phyloP scores from a whole-genome alignment of 1,284 basidiomycete genomes.

The Hemileia vastatrix region DNA sequence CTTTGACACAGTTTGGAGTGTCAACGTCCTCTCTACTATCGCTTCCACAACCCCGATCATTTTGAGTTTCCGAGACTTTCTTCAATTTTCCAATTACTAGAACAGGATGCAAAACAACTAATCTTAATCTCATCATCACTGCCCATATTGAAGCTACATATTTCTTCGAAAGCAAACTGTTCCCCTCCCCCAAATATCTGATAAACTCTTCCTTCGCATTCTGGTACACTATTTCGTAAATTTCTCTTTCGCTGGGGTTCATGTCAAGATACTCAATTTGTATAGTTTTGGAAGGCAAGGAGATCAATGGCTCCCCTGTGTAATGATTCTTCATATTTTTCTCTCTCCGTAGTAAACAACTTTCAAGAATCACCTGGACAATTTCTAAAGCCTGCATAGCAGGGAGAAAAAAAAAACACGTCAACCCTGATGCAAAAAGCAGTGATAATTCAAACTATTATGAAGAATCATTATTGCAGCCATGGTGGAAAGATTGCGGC shows the following conservation, averaged over 20 bases:
- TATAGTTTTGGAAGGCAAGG: constrained; percentile 65
- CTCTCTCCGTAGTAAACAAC: constrained; percentile 77
- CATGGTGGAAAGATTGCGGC: too few species aligned
- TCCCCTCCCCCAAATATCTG: constrained; percentile 11
- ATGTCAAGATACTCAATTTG: constrained; percentile 4
- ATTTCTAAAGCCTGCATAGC: constrained; percentile 76
- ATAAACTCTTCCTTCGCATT: constrained; percentile 20
- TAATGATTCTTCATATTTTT: constrained; percentile 84
- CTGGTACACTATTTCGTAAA: constrained; percentile 17
- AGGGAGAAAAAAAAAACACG: too few species aligned
- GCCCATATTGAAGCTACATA: constrained; percentile 13
- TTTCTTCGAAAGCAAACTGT: constrained; percentile 7
- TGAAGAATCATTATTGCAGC: constrained; percentile 60
- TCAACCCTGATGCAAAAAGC: too few species aligned
- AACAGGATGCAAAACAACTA: constrained; percentile 13
- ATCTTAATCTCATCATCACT: constrained; percentile 10
- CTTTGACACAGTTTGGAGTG: too few species aligned
- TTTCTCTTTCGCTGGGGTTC: constrained; percentile 5
- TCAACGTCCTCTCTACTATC: not conserved
- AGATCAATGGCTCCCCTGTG: constrained; percentile 79
- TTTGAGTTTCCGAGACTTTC: not conserved
- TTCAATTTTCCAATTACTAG: constrained; percentile 14
- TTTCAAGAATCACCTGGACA: constrained; percentile 75
- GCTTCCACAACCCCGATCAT: not conserved
- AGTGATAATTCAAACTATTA: too few species aligned